phyloP scores from a whole-genome alignment of 768 basidiomycete species.

The Mycena capillaripes region DNA sequence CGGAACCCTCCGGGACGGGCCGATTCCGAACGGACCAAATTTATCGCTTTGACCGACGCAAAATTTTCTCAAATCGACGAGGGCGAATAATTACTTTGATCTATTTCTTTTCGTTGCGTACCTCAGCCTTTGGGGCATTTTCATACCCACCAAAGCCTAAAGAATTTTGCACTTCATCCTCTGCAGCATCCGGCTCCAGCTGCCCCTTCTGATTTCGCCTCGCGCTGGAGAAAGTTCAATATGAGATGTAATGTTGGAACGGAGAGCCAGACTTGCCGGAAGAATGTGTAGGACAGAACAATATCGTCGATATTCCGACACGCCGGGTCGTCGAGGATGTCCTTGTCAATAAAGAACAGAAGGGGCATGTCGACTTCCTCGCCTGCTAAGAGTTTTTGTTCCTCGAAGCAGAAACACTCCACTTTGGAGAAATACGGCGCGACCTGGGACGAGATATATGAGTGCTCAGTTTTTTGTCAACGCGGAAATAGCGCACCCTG shows the following conservation, averaged over 20 bases:
- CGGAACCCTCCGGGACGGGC: background rate
- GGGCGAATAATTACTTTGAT: background rate
- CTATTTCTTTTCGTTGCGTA: slow-evolving; percentile 32
- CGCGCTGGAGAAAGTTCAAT: slow-evolving; percentile 67
- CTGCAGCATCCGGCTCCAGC: slow-evolving; percentile 90
- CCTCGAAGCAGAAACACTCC: slow-evolving; percentile 99
- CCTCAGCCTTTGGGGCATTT: slow-evolving; percentile 58
- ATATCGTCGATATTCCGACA: slow-evolving; percentile 92
- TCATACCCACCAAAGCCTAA: slow-evolving; percentile 81
- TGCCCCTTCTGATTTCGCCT: slow-evolving; percentile 89
- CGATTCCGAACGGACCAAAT: background rate
- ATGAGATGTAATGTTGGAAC: background rate
- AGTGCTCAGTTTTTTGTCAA: background rate
- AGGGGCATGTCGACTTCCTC: slow-evolving; percentile 99
- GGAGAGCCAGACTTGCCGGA: slow-evolving; percentile 75
- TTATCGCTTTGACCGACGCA: slow-evolving; percentile 16
- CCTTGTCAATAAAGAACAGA: slow-evolving; percentile 98
- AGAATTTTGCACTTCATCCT: slow-evolving; percentile 84
- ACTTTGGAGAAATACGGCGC: slow-evolving; percentile 99
- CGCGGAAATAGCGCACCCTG: slow-evolving; percentile 68
- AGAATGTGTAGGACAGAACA: slow-evolving; percentile 97
- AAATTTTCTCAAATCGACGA: background rate
- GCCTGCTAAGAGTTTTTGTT: slow-evolving; percentile 93
- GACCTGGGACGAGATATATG: slow-evolving; percentile 65
- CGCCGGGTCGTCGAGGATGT: slow-evolving; percentile 92